These are phyloP conservation scores for Rubroboletus satanas DNA, from an alignment of 768 basidiomycete species.

Conservation along the genomic window DNA sequence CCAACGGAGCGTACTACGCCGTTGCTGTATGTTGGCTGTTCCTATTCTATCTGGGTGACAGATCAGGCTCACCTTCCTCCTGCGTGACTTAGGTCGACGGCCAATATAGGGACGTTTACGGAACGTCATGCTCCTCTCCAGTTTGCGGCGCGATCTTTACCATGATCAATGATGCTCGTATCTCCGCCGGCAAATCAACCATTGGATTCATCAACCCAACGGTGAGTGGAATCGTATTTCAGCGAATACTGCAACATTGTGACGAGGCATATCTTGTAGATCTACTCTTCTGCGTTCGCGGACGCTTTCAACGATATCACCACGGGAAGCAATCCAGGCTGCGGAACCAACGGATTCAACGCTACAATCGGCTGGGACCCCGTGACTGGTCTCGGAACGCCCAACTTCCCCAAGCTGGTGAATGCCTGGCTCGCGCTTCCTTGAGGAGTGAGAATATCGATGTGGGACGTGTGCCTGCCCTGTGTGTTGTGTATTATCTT, in stretches of 20 bases:
- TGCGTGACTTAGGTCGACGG: constrained; percentile 32
- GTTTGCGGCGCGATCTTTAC: constrained; percentile 32
- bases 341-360: constrained; percentile 28
- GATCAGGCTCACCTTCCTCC: not conserved
- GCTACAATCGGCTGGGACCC: constrained; percentile 29
- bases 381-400: constrained; percentile 36
- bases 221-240: constrained; percentile 34
- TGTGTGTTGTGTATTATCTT: not conserved
- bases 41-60: not conserved
- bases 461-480: not conserved
- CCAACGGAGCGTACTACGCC: constrained; percentile 34
- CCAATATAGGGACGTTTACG: constrained; percentile 28
- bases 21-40: constrained; percentile 11
- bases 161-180: constrained; percentile 36
- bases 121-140: constrained; percentile 36
- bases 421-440: constrained; percentile 39
- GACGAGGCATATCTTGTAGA: constrained; percentile 5
- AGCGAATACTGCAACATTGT: not conserved
- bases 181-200: constrained; percentile 29
- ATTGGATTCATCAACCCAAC: constrained; percentile 44
- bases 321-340: constrained; percentile 24
- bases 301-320: constrained; percentile 22
- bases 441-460: constrained; percentile 13
- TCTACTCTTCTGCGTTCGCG: constrained; percentile 17
- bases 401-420: constrained; percentile 49